These are phyloP conservation scores for Fraxinus angustifolia DNA, from an alignment of 305 asterid genomes.

Conservation along the genomic window DNA sequence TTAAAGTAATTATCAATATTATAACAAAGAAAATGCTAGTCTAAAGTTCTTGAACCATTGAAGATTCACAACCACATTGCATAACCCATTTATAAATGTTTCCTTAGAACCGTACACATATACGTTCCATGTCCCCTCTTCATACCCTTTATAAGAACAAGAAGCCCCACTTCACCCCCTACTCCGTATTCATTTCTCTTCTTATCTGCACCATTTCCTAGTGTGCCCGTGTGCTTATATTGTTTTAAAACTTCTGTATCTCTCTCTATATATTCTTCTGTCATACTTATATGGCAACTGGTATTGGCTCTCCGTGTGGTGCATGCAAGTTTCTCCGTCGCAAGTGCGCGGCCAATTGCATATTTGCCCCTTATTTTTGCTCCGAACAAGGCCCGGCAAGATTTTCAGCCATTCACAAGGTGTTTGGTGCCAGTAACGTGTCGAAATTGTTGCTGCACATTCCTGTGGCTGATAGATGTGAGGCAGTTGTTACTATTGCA, in stretches of 20 bases:
- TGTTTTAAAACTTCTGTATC: neutral
- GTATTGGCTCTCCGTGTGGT: conserved; percentile 67
- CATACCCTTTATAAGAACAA: conserved; percentile 31
- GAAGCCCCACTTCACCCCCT: conserved; percentile 12
- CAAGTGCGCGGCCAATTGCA: conserved; percentile 64
- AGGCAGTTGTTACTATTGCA: conserved; percentile 72
- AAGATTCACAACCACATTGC: conserved; percentile 29
- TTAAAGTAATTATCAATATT: neutral
- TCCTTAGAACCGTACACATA: conserved; percentile 61
- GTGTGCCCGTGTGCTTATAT: conserved; percentile 52
- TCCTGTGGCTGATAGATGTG: conserved; percentile 60
- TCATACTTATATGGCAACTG: conserved; percentile 27
- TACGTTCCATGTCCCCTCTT: conserved; percentile 55
- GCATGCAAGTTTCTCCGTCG: conserved; percentile 84
- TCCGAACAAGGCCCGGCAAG: conserved; percentile 66
- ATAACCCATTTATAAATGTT: conserved; percentile 73
- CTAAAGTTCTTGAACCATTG: conserved; percentile 10
- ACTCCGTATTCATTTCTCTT: neutral
- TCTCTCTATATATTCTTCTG: neutral
- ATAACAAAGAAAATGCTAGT: neutral
- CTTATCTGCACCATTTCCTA: conserved; percentile 50
- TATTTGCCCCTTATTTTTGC: conserved; percentile 69
- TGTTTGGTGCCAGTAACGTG: conserved; percentile 80
- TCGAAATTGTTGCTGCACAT: conserved; percentile 60
- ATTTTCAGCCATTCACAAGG: conserved; percentile 78